Evolutionary conservation across 1,284 basidiomycete genomes (phyloP), one percentile per base, ranked within the genome.

Genomic region (Hemileia vastatrix): DNA sequence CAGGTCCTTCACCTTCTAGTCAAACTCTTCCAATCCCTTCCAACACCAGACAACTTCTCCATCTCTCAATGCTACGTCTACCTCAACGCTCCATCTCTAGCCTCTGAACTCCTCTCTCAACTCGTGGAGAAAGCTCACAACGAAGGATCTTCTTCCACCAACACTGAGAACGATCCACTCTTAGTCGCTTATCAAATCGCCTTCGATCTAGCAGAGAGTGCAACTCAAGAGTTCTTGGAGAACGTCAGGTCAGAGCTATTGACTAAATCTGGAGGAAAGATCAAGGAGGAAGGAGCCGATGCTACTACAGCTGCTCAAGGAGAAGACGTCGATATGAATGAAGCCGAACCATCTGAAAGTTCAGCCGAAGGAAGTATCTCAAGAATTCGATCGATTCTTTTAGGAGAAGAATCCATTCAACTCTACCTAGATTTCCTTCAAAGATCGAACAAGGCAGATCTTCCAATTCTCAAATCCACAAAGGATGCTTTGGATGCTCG

Each of bases 21-120:
- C 59, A 64, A 70, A 54, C 69, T 75, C 47, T 75, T 74, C 71
- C 71, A 73, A 63, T 65, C 69, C 11, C 66, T 74, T 32, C 68
- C 70, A 15, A 63, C 54, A 36, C 72, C 74, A 11, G 74, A 75
- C 57, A 65, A 74, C 66, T 74, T 74, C 57, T 72, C 71, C 65
- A 73, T 74, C 51, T 70, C 72, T 18, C 73, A 75, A 63, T 75
- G 74, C 68, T 74, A 72, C 60, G 74, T 75, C 61, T 75, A 73
- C 59, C 71, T 75, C 59, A 72, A 72, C 59, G 70, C 67, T 31
- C 73, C 74, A 43, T 47, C 64, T 47, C 65, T 67, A 36, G 71
- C 70, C 9, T 68, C 73, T 18, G 64, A 70, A 24, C 68, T 75
- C 8, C 69, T 75, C 43, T 66, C 66, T 54, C 50, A 69, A 44